A percentile compares a stretch with the other conserved stretches of the same genome.
Evolutionary conservation across 441 rosid species (phyloP).

Genomic region (Capsella rubella): DNA sequence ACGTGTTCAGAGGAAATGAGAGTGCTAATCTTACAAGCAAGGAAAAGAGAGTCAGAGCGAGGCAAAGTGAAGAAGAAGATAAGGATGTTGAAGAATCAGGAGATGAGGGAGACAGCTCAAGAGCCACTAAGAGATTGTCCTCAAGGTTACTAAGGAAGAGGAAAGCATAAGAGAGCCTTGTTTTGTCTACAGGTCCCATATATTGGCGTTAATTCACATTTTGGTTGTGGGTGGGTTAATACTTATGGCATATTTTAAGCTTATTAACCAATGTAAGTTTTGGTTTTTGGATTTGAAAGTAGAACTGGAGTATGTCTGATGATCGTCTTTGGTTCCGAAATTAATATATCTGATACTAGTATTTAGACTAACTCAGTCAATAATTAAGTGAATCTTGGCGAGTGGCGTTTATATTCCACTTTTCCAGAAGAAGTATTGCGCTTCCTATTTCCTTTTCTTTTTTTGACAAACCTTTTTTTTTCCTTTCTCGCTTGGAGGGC

Average conservation of each 20-base stretch:
- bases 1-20: conserved; percentile 47
- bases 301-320: background rate
- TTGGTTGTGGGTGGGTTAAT: background rate
- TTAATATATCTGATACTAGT: too few relatives aligned
- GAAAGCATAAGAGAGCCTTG: conserved; percentile 2
- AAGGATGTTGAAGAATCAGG: conserved; percentile 21
- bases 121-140: conserved; percentile 21
- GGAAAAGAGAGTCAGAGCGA: conserved; percentile 3
- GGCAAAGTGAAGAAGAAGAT: conserved; percentile 6
- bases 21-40: conserved; percentile 5
- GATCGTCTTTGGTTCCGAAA: background rate
- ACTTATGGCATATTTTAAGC: background rate
- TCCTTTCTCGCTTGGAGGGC: background rate
- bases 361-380: background rate
- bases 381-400: background rate
- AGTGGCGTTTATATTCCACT: background rate
- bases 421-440: background rate
- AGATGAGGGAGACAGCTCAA: background rate
- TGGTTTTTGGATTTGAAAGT: background rate
- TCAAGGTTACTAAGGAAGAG: conserved; percentile 20
- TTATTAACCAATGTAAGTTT: background rate
- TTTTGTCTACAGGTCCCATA: conserved; percentile 1
- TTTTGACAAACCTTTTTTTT: background rate
- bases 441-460: background rate
- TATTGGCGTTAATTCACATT: background rate